Base-by-base conservation (phyloP, 2,329 filamentous ascomycete species). In the Trichophyton schoenleinii region DNA sequence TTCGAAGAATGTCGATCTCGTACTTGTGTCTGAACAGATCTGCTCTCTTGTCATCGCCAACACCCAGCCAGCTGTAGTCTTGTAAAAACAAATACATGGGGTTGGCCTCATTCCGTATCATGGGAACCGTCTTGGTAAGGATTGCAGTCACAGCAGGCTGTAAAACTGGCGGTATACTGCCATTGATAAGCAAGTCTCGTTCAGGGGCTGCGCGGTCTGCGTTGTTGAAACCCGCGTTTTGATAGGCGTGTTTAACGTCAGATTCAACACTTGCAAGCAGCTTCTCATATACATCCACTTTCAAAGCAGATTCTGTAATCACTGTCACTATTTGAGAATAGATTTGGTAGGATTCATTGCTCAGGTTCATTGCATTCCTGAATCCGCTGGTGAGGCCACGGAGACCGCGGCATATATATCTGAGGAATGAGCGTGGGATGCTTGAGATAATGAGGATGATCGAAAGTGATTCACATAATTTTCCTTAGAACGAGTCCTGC, bases 381-480 rank as follows among this genome's bases (percentile, higher is more conserved):
- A 69, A 71, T 58, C 72, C 73, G 1, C 77, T 78, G 77, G 65
- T 79, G 65, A 88, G 75, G 64, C 84, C 80, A 3, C 75, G 72
- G 22, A 91, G 77, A 34, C 85, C 82, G 46, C 84, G 84, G 70
- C 84, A 88, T 57, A 85, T 79, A 34, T 87, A 84, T 28, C 83
- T 83, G 22, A 95, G 78, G 64, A 92, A 87, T 20, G 84, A 83
- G 11, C 90, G 83, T 9, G 87, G 87, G 59, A 87, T 84, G 34
- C 87, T 91, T 68, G 85, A 87, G 34, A 95, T 80, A 20, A 94
- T 70, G 13, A 95, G 77, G 63, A 78, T 65, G 25, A 78, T 70
- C 55, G 76, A 69, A 7, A 77, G 71, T 6, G 59, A 59, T 11
- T 61, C 61, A 15, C 28, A 59, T n/a, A 20, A 41, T 44, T 62